Percentiles rank a stretch among this genome's conserved stretches.
Evolutionary conservation across 306 rosid species (phyloP).

Genomic region (Ammopiptanthus mongolicus): DNA sequence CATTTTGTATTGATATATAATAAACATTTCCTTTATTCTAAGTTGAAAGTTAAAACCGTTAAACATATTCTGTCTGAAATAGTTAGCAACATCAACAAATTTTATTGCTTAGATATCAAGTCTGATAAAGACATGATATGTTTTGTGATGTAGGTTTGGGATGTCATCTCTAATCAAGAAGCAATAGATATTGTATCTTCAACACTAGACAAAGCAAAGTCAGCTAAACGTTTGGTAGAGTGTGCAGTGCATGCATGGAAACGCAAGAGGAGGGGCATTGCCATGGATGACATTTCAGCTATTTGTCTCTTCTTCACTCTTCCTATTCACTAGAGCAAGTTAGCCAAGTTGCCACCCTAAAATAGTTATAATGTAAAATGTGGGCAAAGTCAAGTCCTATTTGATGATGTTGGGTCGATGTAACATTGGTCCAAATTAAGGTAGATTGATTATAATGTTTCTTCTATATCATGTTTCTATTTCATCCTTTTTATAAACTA

Average conservation of each 20-base stretch:
- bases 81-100: background rate
- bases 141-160: conserved; percentile 72
- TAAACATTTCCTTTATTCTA: background rate
- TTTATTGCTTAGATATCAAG: background rate
- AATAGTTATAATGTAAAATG: conserved; percentile 21
- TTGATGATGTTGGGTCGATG: background rate
- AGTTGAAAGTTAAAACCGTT: background rate
- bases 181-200: conserved; percentile 79
- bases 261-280: conserved; percentile 75
- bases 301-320: conserved; percentile 81
- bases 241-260: conserved; percentile 76
- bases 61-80: background rate
- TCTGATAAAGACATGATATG: background rate
- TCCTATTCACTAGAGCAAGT: conserved; percentile 26
- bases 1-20: too few species aligned
- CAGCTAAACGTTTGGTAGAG: conserved; percentile 68
- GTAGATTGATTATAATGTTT: background rate
- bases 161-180: conserved; percentile 86
- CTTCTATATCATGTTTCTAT: background rate
- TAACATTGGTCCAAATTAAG: conserved; percentile 4
- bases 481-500: background rate
- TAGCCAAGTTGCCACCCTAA: conserved; percentile 28
- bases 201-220: conserved; percentile 46
- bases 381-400: background rate
- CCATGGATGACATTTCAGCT: conserved; percentile 89